Evolutionary conservation across 768 basidiomycete genomes (phyloP), one percentile per base, ranked within the genome.

Genomic region (Russula sp.): DNA sequence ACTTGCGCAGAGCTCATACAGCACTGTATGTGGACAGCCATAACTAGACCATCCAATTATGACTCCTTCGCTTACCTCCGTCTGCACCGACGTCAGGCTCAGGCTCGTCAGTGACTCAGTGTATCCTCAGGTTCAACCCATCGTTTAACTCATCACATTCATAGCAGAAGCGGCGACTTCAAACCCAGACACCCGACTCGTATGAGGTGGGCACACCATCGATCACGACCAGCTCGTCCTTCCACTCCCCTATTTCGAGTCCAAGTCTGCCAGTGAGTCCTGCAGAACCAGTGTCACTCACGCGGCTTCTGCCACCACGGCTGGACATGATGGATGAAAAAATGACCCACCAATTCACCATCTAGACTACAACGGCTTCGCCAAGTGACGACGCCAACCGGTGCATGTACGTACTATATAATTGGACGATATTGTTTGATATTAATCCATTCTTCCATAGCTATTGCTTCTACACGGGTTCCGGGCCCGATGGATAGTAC

Each of bases 381-480:
- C n/a, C n/a, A n/a, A n/a, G n/a, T n/a, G n/a, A n/a, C n/a, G n/a
- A n/a, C n/a, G n/a, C n/a, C n/a, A n/a, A n/a, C n/a, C n/a, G n/a
- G n/a, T n/a, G n/a, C n/a, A n/a, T 79, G 18, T 34, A 16, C 36
- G n/a, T n/a, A n/a, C 54, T 49, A 55, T 57, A 48, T 55, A 40
- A 57, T 50, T 60, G 36, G n/a, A 9, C 26, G 28, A 18, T 20
- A 38, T 52, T 56, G 44, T 36, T 28, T 30, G 49, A 3, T 2
- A 34, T 26, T 71, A 49, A 75, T 55, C 48, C 6, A 24, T 67
- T 48, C 61, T 20, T 34, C 57, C 26, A n/a, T 59, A 92, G 90
- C 69, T 91, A 88, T 74, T 92, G 90, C 76, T 92, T 91, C 75
- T 92, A 83, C 75, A 91, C 90, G 2, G 90, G 90, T 1, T 69